These are phyloP conservation scores for Tuctoria greenei DNA, from an alignment of 176 grass and related monocot species.

Conservation along the genomic window DNA sequence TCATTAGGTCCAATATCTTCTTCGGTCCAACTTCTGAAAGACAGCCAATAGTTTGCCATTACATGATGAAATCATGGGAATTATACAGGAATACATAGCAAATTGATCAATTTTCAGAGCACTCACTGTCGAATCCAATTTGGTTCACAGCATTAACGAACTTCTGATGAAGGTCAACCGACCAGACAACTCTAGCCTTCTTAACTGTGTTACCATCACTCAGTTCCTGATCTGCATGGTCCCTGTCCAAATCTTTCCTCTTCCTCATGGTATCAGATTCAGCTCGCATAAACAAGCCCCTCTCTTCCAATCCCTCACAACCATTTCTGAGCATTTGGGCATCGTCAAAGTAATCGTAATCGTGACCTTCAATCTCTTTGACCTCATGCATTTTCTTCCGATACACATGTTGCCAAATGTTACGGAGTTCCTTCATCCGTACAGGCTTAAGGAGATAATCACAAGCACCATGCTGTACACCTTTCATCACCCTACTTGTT, in stretches of 20 bases:
- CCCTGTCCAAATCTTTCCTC: constrained; percentile 77
- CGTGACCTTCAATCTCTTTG: constrained; percentile 82
- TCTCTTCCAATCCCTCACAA: constrained; percentile 73
- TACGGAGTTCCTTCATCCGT: constrained; percentile 95
- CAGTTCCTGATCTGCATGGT: constrained; percentile 70
- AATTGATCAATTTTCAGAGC: constrained; percentile 19
- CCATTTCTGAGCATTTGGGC: constrained; percentile 60
- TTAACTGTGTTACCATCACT: constrained; percentile 66
- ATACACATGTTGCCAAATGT: constrained; percentile 99
- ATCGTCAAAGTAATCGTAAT: constrained; percentile 68
- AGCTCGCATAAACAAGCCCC: constrained; percentile 46
- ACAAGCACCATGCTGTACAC: constrained; percentile 95
- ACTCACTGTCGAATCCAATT: constrained; percentile 99
- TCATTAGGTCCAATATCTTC: constrained; percentile 99
- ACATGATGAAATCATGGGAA: constrained; percentile 11
- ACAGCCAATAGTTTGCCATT: constrained; percentile 28
- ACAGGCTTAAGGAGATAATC: constrained; percentile 99
- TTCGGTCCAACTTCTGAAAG: constrained; percentile 95
- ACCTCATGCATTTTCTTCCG: constrained; percentile 97
- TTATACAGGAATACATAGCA: constrained; percentile 18
- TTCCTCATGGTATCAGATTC: constrained; percentile 55
- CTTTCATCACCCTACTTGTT: constrained; percentile 99
- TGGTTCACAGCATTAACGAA: constrained; percentile 99
- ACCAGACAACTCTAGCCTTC: constrained; percentile 98
- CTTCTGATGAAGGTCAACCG: constrained; percentile 93